Evolutionary conservation across 495 filamentous ascomycete species (phyloP).

Genomic region (Chaetomidium leptoderma): DNA sequence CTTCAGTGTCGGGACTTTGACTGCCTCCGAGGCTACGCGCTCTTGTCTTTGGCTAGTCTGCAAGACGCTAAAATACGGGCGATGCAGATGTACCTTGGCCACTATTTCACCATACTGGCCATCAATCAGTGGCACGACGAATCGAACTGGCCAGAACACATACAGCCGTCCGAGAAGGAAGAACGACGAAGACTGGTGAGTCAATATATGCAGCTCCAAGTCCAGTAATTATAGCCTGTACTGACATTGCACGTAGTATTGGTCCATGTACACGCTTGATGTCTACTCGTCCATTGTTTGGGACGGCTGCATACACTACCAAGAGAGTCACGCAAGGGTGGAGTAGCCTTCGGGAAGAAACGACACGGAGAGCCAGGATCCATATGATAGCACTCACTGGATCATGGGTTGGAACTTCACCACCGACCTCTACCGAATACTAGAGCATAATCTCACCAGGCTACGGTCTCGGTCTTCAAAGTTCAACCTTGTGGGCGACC

Average conservation of each 20-base stretch:
- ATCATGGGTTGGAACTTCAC: conserved; percentile 6
- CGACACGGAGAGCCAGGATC: background rate
- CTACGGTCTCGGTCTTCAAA: conserved; percentile 6
- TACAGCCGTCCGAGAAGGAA: conserved; percentile 44
- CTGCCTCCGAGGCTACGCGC: conserved; percentile 44
- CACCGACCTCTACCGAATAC: conserved; percentile 10
- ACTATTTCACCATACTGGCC: conserved; percentile 43
- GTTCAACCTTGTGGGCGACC: conserved; percentile 4
- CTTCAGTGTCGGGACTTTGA: conserved; percentile 38
- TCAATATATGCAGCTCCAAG: background rate
- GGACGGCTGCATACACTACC: conserved; percentile 39
- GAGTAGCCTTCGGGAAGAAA: conserved; percentile 9
- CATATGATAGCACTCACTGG: background rate
- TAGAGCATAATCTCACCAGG: conserved; percentile 5
- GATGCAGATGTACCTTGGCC: conserved; percentile 48
- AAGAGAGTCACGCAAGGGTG: conserved; percentile 7
- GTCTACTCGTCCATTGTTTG: conserved; percentile 49
- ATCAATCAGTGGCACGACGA: conserved; percentile 49
- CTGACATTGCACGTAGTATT: conserved; percentile 37
- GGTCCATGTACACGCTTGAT: conserved; percentile 52
- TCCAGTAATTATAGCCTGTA: background rate
- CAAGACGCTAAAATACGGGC: conserved; percentile 45
- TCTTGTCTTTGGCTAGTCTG: conserved; percentile 46
- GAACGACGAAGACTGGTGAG: conserved; percentile 44
- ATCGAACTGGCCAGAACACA: conserved; percentile 43